Evolutionary conservation across 148 eudicot genomes (phyloP).

Genomic region (Amaranthus hypochondriacus): DNA sequence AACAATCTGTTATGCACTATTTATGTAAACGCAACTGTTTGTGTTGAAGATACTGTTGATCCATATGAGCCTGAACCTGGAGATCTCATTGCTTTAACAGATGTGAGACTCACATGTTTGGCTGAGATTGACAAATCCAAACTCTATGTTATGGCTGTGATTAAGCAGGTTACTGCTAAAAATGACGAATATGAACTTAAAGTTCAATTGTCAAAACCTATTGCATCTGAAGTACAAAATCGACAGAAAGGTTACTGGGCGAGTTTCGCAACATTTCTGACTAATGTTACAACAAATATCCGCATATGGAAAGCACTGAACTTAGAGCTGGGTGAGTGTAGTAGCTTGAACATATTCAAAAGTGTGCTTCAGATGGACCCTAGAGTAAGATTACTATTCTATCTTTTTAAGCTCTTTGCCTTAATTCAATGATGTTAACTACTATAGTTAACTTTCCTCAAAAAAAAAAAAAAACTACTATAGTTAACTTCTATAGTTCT

Average conservation of each 20-base stretch:
- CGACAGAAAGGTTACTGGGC: background rate
- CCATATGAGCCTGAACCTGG: slow-evolving; percentile 17
- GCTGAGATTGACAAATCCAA: slow-evolving; percentile 6
- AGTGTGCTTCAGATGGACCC: slow-evolving; percentile 5
- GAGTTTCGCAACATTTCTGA: slow-evolving; percentile 4
- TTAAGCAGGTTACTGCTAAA: slow-evolving; percentile 9
- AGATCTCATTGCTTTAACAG: slow-evolving; percentile 14
- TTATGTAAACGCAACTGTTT: background rate
- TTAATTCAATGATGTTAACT: background rate
- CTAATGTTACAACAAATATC: slow-evolving; percentile 14
- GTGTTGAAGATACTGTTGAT: slow-evolving; percentile 5
- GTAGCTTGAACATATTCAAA: slow-evolving; percentile 15
- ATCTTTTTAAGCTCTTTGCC: background rate
- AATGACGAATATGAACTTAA: slow-evolving; percentile 7
- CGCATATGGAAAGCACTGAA: slow-evolving; percentile 24
- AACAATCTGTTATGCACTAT: slow-evolving; percentile 11
- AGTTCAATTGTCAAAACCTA: slow-evolving; percentile 15
- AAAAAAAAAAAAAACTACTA: too few species aligned
- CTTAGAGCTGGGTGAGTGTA: slow-evolving; percentile 12
- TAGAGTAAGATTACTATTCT: background rate
- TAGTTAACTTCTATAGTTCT: too few species aligned
- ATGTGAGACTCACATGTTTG: slow-evolving; percentile 6
- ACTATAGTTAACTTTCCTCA: background rate
- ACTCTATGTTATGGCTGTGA: slow-evolving; percentile 8
- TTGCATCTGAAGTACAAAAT: slow-evolving; percentile 10